Percentiles rank a stretch among this genome's conserved stretches.
phyloP scores from a whole-genome alignment of 306 rosid genomes.

The Acmispon strigosus region DNA sequence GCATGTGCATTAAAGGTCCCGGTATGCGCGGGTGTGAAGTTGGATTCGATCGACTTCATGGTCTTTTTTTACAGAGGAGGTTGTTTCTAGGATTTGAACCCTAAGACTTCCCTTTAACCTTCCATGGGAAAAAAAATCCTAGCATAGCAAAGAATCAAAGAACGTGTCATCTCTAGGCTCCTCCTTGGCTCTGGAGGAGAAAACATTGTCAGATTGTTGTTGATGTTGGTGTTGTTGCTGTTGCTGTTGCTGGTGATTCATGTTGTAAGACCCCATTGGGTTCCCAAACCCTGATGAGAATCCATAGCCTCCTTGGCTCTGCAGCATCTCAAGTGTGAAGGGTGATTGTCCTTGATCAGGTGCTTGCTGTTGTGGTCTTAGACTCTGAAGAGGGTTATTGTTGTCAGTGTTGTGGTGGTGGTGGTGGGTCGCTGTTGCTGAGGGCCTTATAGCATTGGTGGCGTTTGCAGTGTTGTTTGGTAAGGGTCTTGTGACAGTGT shows the following conservation, averaged over 20 bases:
- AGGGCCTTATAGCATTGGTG: conserved; percentile 39
- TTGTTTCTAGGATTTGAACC: too few relatives aligned
- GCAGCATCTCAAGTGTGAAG: conserved; percentile 55
- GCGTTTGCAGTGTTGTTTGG: conserved; percentile 34
- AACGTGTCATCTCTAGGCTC: conserved; percentile 76
- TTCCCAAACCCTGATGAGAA: conserved; percentile 43
- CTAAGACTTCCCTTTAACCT: too few relatives aligned
- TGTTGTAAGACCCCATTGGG: conserved; percentile 36
- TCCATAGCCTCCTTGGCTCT: conserved; percentile 36
- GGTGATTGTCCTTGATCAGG: conserved; percentile 43
- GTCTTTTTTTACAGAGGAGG: too few relatives aligned
- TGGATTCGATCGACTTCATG: too few relatives aligned
- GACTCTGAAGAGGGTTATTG: conserved; percentile 21
- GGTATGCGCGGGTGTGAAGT: too few relatives aligned
- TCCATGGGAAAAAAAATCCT: neutral
- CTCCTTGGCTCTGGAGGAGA: conserved; percentile 56
- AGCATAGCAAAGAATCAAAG: conserved; percentile 62
- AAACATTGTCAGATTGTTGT: conserved; percentile 41
- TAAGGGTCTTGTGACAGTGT: conserved; percentile 44
- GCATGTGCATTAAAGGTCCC: too few relatives aligned
- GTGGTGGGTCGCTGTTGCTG: conserved; percentile 15
- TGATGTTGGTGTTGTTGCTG: conserved; percentile 29
- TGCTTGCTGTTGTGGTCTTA: conserved; percentile 15
- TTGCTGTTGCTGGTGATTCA: conserved; percentile 33
- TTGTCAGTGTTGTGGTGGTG: neutral